Conservation (phyloP, 371 early-diverging fungal genomes). For the Mortierella sp. region DNA sequence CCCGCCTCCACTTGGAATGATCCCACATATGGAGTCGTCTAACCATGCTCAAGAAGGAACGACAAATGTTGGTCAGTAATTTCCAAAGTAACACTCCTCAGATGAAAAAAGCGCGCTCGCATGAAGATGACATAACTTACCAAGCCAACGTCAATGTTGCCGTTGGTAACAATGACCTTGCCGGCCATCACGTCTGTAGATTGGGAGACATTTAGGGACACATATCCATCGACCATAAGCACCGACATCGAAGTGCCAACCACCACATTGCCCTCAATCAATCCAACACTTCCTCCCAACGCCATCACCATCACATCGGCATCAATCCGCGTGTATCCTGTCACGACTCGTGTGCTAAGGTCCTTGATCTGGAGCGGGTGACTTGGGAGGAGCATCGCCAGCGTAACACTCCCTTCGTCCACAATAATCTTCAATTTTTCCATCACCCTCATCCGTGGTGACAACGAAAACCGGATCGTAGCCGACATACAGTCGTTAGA, state of each 20-base stretch:
- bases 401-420: not conserved
- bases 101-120: too few species aligned
- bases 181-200: not conserved
- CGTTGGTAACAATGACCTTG: not conserved
- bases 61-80: not conserved
- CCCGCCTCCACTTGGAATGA: not conserved
- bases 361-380: not conserved
- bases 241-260: not conserved
- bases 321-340: not conserved
- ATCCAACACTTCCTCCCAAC: not conserved
- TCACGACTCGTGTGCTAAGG: not conserved
- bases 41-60: not conserved
- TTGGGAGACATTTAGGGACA: not conserved
- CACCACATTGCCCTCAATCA: not conserved
- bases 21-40: not conserved
- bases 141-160: slow-evolving; percentile 1
- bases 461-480: not conserved
- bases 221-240: not conserved
- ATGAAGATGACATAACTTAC: not conserved
- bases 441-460: not conserved
- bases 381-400: not conserved
- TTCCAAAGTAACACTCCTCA: too few species aligned
- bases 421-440: not conserved
- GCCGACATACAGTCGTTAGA: not conserved
- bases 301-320: not conserved